Conservation (phyloP, 768 basidiomycete genomes). For the Trametes gibbosa region DNA sequence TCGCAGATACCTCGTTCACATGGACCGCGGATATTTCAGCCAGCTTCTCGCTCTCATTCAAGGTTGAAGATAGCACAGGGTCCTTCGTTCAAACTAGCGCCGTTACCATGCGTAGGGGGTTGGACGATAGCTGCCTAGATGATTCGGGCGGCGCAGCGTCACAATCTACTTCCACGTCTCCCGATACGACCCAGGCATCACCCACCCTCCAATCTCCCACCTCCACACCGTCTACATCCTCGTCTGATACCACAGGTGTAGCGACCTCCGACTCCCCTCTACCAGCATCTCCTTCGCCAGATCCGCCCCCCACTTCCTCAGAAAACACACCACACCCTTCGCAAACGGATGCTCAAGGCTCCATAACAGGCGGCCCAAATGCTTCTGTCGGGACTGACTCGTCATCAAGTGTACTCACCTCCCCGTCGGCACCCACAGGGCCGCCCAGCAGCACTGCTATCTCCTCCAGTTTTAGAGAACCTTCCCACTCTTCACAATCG, state of each 20-base stretch:
- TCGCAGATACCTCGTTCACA: neutral
- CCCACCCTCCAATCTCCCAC: neutral
- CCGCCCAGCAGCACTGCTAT: neutral
- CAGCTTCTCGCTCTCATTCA: neutral
- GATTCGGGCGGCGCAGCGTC: neutral
- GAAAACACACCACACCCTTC: neutral
- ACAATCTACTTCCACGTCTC: neutral
- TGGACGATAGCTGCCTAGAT: neutral
- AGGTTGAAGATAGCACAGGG: neutral
- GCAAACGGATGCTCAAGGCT: neutral
- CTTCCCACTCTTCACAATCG: too few relatives aligned
- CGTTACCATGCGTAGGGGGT: neutral
- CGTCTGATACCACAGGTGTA: too few relatives aligned
- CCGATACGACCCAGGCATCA: too few relatives aligned
- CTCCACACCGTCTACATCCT: too few relatives aligned
- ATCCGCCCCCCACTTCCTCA: neutral
- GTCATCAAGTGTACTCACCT: neutral
- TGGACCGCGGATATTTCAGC: neutral
- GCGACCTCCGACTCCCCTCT: neutral
- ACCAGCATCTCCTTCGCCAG: neutral
- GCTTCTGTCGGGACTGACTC: too few relatives aligned
- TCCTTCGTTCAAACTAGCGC: neutral
- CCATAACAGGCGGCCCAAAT: neutral
- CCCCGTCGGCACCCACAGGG: too few relatives aligned
- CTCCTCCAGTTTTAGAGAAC: too few relatives aligned